Evolutionary conservation across 2,329 filamentous ascomycete genomes (phyloP), one percentile per base, ranked within the genome.

Genomic region (Claviceps fusiformis): DNA sequence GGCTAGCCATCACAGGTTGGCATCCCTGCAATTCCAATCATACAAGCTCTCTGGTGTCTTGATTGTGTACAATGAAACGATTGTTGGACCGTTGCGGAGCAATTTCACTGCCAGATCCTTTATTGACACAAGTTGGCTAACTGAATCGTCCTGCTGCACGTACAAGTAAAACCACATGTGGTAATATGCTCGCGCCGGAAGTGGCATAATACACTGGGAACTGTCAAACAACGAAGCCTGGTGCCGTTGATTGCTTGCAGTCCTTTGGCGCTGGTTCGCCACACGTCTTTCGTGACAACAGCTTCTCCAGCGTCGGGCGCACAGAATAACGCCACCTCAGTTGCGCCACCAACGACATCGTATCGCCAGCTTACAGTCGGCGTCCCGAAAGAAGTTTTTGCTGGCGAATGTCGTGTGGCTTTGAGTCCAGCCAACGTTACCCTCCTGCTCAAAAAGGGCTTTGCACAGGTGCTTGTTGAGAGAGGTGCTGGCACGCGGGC

Each of bases 401-500:
- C 83, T 0, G 81, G 84, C 56, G 90, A 95, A 72, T 83, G 86
- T 46, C 86, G 90, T 52, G 89, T 95, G 15, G 88, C 90, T 35
- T 77, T 95, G 55, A 92, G 88, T 0, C 90, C 90, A 1, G 82
- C 87, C 59, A 95, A 95, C 72, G 87, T 90, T 17, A 79, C 84
- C 2, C 73, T 95, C 1, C 73, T 95, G 1, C 80, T 91, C 59
- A 95, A 95, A 68, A 95, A 95, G 68, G 90, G 89, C 39, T 93
- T 89, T 67, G 78, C 76, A 39, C 81, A 82, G 58, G 80, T 95
- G 29, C 71, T 95, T 3, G 79, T 95, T 43, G 87, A 95, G 71
- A 81, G 82, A 24, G 87, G 87, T 43, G 89, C 89, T n/a, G 90
- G 90, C 10, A 74, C 78, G 50, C 78, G 82, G 59, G 88, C 90